Evolutionary conservation across 495 filamentous ascomycete species (phyloP), one percentile per base, ranked within the genome.

Genomic region (Astrocystis sublimbata): DNA sequence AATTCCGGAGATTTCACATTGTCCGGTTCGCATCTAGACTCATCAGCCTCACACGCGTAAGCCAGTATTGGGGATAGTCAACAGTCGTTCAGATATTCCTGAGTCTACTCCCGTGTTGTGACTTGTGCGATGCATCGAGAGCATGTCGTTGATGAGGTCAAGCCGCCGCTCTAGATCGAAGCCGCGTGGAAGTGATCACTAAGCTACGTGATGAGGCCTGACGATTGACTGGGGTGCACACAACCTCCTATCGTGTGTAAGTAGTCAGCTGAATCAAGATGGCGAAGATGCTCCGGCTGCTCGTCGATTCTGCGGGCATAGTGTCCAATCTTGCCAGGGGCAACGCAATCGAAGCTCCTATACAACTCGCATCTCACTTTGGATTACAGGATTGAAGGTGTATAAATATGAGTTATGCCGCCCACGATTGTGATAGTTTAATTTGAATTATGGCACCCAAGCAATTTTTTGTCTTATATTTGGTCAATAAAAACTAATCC

Each of bases 1-100:
- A 33, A 23, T 57, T 57, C 24, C 31, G 54, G 54, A 31, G 38
- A 57, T 57, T 57, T 57, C 6, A 24, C 40, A 33, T 45, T 57
- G n/a, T 28, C 40, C 17, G 54, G 9, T 40, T 24, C 21, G 23
- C 6, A 36, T 15, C 26, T 33, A 19, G 21, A 1, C 35, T 57
- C 54, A 57, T 57, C 54, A 45, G 54, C 40, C 54, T 57, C 40
- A n/a, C 54, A 28, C 26, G 24, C 24, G 54, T 28, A 24, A 45
- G 6, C 6, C n/a, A 35, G 40, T n/a, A 33, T 35, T 12, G 21
- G 17, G 54, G 38, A 45, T 57, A 12, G 17, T 23, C 23, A 12
- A 28, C n/a, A 23, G 24, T 33, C 26, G 23, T 28, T 31, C 28
- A 15, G 40, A n/a, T 57, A 33, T 45, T 35, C 15, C 7, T 41